Conservation (phyloP, 768 basidiomycete species). For the Porpolomopsis calyptriformis region DNA sequence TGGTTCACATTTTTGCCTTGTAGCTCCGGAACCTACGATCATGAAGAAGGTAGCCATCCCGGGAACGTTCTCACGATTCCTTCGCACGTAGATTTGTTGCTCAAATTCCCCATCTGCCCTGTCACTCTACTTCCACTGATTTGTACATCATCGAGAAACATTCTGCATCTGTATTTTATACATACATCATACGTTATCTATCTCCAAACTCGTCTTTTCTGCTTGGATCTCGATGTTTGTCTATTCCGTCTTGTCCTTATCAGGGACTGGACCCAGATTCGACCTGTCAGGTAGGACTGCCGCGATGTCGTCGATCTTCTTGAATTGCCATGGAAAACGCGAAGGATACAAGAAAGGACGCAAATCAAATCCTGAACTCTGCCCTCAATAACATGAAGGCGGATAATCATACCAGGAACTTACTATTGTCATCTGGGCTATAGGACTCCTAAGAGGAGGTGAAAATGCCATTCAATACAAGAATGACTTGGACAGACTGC, state of each 20-base stretch:
- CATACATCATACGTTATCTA: slow-evolving; percentile 12
- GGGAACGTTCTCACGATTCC: slow-evolving; percentile 64
- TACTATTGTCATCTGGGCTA: slow-evolving; percentile 93
- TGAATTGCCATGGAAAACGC: slow-evolving; percentile 94
- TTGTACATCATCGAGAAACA: slow-evolving; percentile 6
- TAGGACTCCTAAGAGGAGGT: slow-evolving; percentile 65
- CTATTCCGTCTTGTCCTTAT: slow-evolving; percentile 42
- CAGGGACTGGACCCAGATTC: slow-evolving; percentile 17
- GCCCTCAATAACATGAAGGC: slow-evolving; percentile 5
- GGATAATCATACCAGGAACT: slow-evolving; percentile 18
- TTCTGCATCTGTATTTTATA: slow-evolving; percentile 13
- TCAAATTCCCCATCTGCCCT: background rate
- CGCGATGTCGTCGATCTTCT: slow-evolving; percentile 84
- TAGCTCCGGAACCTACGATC: slow-evolving; percentile 75
- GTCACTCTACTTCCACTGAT: background rate
- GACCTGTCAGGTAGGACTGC: slow-evolving; percentile 67
- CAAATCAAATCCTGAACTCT: slow-evolving; percentile 73
- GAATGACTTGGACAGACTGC: slow-evolving; percentile 45
- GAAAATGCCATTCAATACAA: background rate
- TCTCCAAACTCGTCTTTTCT: slow-evolving; percentile 5
- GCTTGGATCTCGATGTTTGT: too few relatives aligned
- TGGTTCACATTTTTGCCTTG: slow-evolving; percentile 5
- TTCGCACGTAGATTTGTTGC: slow-evolving; percentile 33
- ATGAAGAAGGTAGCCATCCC: slow-evolving; percentile 85
- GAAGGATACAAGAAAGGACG: slow-evolving; percentile 95